A percentile compares a stretch with the other conserved stretches of the same genome.
These are phyloP conservation scores for Coemansia sp. DNA, from an alignment of 192 early-diverging fungal species.

Conservation along the genomic window DNA sequence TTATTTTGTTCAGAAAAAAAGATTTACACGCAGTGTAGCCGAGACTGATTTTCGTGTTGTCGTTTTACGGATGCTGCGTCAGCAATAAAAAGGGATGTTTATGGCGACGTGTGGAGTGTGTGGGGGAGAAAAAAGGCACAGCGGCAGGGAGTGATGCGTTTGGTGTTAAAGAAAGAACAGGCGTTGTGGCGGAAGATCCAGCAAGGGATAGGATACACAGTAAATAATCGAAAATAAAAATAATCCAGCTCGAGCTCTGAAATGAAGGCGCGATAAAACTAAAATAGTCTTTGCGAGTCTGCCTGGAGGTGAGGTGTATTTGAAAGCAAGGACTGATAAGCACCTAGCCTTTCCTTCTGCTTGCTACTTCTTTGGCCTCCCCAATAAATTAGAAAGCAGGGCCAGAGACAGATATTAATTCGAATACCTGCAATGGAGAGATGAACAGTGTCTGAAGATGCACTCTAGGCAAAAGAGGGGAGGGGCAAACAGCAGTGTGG, in stretches of 20 bases:
- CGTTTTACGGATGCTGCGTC: constrained; percentile 4
- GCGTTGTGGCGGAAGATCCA: constrained; percentile 9
- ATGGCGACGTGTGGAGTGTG: constrained; percentile 1
- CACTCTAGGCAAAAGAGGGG: not conserved
- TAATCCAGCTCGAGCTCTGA: not conserved
- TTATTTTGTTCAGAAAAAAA: constrained; percentile 2
- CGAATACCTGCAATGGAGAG: not conserved
- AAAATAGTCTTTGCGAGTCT: not conserved
- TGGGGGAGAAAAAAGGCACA: not conserved
- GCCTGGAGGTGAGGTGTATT: not conserved
- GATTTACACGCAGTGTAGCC: constrained; percentile 7
- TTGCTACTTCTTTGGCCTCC: not conserved
- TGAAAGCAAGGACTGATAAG: not conserved
- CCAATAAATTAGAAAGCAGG: not conserved
- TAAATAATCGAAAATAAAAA: not conserved
- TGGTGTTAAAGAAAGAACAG: constrained; percentile 1
- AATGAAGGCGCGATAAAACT: not conserved
- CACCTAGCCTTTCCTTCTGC: not conserved
- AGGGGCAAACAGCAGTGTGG: not conserved
- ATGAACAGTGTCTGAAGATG: not conserved
- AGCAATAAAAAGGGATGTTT: not conserved
- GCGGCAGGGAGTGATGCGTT: not conserved
- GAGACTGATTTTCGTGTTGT: constrained; percentile 11
- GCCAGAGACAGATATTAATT: not conserved
- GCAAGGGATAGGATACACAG: constrained; percentile 6